Evolutionary conservation across 192 early-diverging fungal species (phyloP).

Genomic region (Gigaspora rosea): DNA sequence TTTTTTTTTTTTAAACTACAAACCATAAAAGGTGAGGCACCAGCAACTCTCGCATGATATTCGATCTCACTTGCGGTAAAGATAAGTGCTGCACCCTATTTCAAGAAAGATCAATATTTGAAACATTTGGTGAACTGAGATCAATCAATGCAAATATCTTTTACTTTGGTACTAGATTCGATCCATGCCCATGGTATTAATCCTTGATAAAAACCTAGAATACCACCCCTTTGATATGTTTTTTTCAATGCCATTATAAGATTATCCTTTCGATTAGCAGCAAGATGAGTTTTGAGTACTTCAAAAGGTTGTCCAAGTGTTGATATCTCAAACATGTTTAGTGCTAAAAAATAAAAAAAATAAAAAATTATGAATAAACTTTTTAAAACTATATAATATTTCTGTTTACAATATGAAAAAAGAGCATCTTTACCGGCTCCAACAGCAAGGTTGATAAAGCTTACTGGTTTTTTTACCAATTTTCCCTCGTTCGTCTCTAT

Average conservation of each 20-base stretch:
- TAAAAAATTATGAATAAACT: background rate
- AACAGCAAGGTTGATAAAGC: conserved; percentile 82
- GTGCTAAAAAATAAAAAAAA: conserved; percentile 25
- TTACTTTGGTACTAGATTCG: conserved; percentile 56
- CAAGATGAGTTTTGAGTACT: conserved; percentile 94
- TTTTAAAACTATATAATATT: background rate
- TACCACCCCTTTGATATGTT: conserved; percentile 82
- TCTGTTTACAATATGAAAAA: background rate
- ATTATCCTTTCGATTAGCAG: conserved; percentile 86
- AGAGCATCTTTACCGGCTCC: conserved; percentile 71
- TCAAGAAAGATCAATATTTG: background rate
- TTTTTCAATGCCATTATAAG: conserved; percentile 71
- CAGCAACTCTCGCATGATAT: conserved; percentile 51
- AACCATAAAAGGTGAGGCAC: conserved; percentile 57
- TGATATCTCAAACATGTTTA: conserved; percentile 88
- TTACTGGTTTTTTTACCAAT: conserved; percentile 83
- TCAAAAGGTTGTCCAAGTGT: conserved; percentile 96
- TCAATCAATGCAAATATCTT: background rate
- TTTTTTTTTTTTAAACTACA: background rate
- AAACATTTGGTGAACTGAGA: background rate
- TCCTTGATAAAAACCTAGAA: conserved; percentile 95
- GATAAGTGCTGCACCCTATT: conserved; percentile 56
- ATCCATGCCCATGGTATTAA: conserved; percentile 70
- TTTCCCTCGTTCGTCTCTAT: background rate
- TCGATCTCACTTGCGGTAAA: conserved; percentile 67